Conservation (phyloP, 306 rosid genomes). For the Pterocarpus macrocarpus region DNA sequence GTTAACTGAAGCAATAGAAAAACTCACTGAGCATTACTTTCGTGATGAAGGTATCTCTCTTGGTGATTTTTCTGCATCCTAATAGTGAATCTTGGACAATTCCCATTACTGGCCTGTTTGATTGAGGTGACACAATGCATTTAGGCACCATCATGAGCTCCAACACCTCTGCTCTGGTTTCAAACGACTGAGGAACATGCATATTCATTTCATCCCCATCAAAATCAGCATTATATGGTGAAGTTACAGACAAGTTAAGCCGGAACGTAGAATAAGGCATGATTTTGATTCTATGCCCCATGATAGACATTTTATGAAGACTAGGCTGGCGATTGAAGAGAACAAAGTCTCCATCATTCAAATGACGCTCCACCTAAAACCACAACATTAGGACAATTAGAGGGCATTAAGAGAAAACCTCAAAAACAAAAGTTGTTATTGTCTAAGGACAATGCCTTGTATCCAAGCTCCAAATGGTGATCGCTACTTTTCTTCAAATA, state of each 20-base stretch:
- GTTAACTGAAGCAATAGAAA: constrained; percentile 18
- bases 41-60: constrained; percentile 92
- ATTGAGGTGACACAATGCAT: constrained; percentile 97
- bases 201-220: constrained; percentile 99
- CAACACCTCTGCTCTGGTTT: constrained; percentile 98
- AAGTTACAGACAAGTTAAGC: constrained; percentile 89
- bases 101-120: constrained; percentile 99
- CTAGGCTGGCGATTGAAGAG: constrained; percentile 99
- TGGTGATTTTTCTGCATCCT: constrained; percentile 96
- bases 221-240: constrained; percentile 98
- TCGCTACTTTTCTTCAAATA: constrained; percentile 97
- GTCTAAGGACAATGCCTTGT: constrained; percentile 66
- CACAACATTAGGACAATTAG: constrained; percentile 43
- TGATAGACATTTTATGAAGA: constrained; percentile 99
- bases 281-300: constrained; percentile 99
- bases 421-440: not conserved
- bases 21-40: constrained; percentile 62
- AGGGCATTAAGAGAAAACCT: constrained; percentile 17
- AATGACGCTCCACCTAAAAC: constrained; percentile 97
- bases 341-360: constrained; percentile 96
- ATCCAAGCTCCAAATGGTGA: constrained; percentile 99
- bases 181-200: constrained; percentile 99
- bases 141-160: constrained; percentile 99
- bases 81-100: constrained; percentile 93
- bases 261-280: constrained; percentile 99